Percentiles rank a stretch among this genome's conserved stretches.
phyloP scores from a whole-genome alignment of 306 rosid species.

The Cyclanthera cordifolia region DNA sequence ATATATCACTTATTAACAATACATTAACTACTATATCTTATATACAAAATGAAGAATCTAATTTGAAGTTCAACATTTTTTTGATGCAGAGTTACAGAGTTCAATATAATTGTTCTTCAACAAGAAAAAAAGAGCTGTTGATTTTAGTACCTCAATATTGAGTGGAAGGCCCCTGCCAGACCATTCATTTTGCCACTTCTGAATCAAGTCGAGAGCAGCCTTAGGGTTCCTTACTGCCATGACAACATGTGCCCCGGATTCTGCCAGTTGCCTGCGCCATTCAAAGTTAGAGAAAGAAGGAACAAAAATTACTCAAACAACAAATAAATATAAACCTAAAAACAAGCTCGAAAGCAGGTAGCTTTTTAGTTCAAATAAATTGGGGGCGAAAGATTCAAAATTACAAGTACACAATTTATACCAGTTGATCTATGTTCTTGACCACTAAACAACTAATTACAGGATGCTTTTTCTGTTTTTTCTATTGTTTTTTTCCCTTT shows the following conservation, averaged over 20 bases:
- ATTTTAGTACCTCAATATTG: slow-evolving; percentile 60
- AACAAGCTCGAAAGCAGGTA: neutral
- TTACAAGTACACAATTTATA: too few relatives aligned
- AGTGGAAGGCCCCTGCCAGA: slow-evolving; percentile 71
- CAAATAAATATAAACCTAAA: neutral
- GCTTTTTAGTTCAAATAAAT: too few relatives aligned
- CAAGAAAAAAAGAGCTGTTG: neutral
- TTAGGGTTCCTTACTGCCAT: slow-evolving; percentile 96
- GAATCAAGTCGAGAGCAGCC: slow-evolving; percentile 68
- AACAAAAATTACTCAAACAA: neutral
- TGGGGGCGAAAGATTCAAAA: too few relatives aligned
- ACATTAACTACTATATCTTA: neutral
- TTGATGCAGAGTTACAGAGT: neutral
- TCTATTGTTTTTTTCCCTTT: neutral
- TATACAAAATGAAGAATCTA: neutral
- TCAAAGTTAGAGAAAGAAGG: slow-evolving; percentile 2
- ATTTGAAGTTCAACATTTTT: neutral
- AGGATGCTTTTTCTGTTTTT: neutral
- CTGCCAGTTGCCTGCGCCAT: slow-evolving; percentile 80
- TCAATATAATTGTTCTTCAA: neutral
- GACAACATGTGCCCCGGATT: slow-evolving; percentile 88
- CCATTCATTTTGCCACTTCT: slow-evolving; percentile 82
- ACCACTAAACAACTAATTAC: neutral
- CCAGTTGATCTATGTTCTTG: too few relatives aligned
- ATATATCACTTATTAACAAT: slow-evolving; percentile 10